Base-by-base conservation (phyloP, 257 asterid genomes). In the Salvia hispanica region DNA sequence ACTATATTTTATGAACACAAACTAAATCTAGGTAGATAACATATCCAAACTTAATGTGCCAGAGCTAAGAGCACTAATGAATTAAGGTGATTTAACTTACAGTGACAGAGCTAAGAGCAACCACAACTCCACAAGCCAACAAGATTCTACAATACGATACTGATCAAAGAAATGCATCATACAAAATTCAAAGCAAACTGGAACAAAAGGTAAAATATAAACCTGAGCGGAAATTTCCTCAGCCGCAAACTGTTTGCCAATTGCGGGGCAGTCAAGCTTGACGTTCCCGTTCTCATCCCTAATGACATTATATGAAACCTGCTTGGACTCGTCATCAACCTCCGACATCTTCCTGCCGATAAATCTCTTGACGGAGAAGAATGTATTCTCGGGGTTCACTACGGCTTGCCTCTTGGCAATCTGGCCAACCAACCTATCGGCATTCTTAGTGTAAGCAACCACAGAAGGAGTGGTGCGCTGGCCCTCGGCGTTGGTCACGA, bases 221-320 rank as follows among this genome's bases (percentile, higher is more conserved):
- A 90, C 97, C 96, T 90, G 97, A 6, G 97, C 97, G 0, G 97
- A 90, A 51, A 90, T 90, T 73, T 90, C 97, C 84, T 90, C 97
- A 54, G 97, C 96, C 0, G 97, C 97, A 53, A 90, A 90, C 81
- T 71, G 86, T 40, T 88, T 88, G 44, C 95, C 95, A 43, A 90
- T 88, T 45, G 97, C 92, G 12, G 97, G 97, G 73, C 97, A 90
- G 44, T 90, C 92, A 14, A 90, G 96, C 87, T 90, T 90, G 45
- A 90, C 97, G 67, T 90, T 90, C 8, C 96, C 97, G 69, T 90
- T 90, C 61, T 85, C 96, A 79, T 90, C 97, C 71, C 90, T 86
- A 59, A 88, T 85, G 3, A 90, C 96, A 34, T 47, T 59, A 62
- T 90, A 90, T 6, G 97, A 90, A 21, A 90, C 96, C 84, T 90